Base-by-base conservation (phyloP, 306 rosid species). In the Crotalaria pallida region DNA sequence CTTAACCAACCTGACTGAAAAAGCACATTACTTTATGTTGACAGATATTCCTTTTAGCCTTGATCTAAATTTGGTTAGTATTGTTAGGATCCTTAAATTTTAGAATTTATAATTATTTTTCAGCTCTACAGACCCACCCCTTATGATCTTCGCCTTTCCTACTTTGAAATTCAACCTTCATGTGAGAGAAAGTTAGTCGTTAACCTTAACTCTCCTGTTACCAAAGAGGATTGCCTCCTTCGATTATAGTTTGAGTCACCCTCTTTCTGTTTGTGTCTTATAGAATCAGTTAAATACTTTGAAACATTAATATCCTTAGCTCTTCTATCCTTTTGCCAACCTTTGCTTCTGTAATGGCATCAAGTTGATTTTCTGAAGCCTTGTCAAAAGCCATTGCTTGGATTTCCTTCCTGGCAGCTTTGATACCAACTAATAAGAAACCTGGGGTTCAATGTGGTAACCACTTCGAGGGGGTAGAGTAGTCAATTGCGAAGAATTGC, bases 1-100 rank as follows among this genome's bases (percentile, higher is more conserved):
- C 23, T 45, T 43, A 23, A 24, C 9, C 31, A 68, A 55, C 29
- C 17, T 40, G 19, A 24, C 53, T 34, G 51, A 48, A 31, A 61
- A 31, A 61, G 6, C 71, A 62, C 51, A 38, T 17, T 51, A 49
- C 62, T 72, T 18, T 60, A 50, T 45, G n/a, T 18, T 48, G 23
- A 29, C 31, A 31, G n/a, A 31, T 58, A 19, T 72, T 59, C 60
- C 47, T 59, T 49, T 51, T 10, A 34, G 16, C 19, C 43, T 50
- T 72, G 7, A 22, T 10, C 19, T 50, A 72, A 17, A 19, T 45
- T 21, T 60, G 48, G 50, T 33, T 27, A 51, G 4, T 56, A 29
- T 29, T 43, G 29, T 58, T 38, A 27, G 67, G 48, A 58, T 58
- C 67, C 76, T 34, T 29, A 29, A 58, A 71, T 60, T 58, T 57